phyloP scores from a whole-genome alignment of 2,329 filamentous ascomycete genomes.

The Dactylellina leptospora region DNA sequence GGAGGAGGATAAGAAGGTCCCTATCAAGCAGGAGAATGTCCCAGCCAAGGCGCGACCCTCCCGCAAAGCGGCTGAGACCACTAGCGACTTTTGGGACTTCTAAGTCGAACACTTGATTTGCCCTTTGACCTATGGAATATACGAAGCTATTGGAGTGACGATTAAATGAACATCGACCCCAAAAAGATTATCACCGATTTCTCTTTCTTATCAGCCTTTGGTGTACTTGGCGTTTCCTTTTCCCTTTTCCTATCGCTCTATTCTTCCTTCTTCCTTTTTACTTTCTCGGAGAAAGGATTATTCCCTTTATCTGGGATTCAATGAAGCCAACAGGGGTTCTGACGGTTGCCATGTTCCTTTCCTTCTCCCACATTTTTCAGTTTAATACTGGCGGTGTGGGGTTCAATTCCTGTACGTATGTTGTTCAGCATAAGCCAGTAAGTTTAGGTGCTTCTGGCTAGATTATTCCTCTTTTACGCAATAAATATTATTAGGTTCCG shows the following conservation, averaged over 20 bases:
- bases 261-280: constrained; percentile 20
- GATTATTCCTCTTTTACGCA: not conserved
- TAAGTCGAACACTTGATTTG: constrained; percentile 50
- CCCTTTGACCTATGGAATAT: not conserved
- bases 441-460: not conserved
- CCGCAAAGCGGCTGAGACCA: constrained; percentile 57
- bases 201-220: constrained; percentile 23
- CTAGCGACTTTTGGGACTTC: constrained; percentile 60
- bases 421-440: not conserved
- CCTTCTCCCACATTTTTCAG: constrained; percentile 5
- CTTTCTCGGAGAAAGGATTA: constrained; percentile 8
- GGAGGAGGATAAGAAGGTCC: constrained; percentile 59
- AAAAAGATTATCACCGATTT: constrained; percentile 31
- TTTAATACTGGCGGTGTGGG: constrained; percentile 6
- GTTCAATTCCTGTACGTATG: constrained; percentile 50
- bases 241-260: too few relatives aligned
- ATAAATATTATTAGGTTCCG: too few relatives aligned
- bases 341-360: constrained; percentile 21
- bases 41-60: constrained; percentile 55
- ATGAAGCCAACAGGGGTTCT: constrained; percentile 1
- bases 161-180: constrained; percentile 42
- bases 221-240: constrained; percentile 52
- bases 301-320: constrained; percentile 8
- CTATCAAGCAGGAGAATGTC: constrained; percentile 55
- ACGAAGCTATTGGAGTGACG: constrained; percentile 42